These are phyloP conservation scores for Somion occarium DNA, from an alignment of 1,284 basidiomycete species.

Conservation along the genomic window DNA sequence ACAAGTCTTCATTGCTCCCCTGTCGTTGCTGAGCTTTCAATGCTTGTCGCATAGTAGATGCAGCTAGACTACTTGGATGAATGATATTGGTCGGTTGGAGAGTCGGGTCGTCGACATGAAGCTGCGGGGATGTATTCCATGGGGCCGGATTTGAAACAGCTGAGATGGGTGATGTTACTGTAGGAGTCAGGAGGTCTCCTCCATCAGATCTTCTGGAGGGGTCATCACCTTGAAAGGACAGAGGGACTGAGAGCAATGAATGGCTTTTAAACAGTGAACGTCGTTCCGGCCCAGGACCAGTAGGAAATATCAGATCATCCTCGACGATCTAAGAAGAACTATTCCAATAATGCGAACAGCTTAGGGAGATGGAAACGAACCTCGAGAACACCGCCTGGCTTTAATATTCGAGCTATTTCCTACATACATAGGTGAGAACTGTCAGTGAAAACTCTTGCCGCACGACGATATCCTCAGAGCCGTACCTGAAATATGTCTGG, in stretches of 20 bases:
- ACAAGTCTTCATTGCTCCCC: background rate
- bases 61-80: background rate
- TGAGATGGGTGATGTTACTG: background rate
- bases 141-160: background rate
- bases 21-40: background rate
- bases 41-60: background rate
- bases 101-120: background rate
- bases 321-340: conserved; percentile 50
- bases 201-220: background rate
- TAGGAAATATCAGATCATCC: conserved; percentile 67
- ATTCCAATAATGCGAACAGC: background rate
- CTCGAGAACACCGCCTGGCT: conserved; percentile 59
- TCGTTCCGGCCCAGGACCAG: background rate
- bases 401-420: conserved; percentile 64
- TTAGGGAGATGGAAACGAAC: conserved; percentile 27
- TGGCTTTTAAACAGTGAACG: background rate
- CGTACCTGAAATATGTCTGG: conserved; percentile 31
- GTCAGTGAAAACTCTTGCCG: background rate
- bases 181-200: background rate
- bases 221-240: background rate
- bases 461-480: too few relatives aligned
- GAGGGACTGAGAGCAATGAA: background rate
- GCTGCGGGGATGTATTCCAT: background rate
- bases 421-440: too few relatives aligned
- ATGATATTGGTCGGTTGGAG: background rate